These are phyloP conservation scores for Aureobasidium sp. DNA, from an alignment of 2,329 filamentous ascomycete species.

Conservation along the genomic window DNA sequence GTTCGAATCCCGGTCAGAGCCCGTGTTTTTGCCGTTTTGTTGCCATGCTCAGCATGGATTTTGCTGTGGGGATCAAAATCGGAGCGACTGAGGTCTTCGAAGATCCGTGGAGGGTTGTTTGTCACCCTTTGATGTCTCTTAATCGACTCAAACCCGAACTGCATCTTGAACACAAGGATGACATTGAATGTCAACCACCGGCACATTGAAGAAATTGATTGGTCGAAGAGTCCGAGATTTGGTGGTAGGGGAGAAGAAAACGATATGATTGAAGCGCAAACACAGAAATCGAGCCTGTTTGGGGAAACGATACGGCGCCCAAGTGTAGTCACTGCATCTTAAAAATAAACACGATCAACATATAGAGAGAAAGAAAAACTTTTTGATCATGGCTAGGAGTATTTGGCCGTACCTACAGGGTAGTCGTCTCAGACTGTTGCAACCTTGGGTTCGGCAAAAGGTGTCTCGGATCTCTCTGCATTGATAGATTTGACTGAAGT, in stretches of 20 bases:
- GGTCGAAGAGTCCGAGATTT: too few relatives aligned
- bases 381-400: conserved; percentile 5
- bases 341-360: background rate
- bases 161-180: too few relatives aligned
- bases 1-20: conserved; percentile 6
- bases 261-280: too few relatives aligned
- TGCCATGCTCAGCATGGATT: too few relatives aligned
- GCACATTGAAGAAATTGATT: too few relatives aligned
- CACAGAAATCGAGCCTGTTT: too few relatives aligned
- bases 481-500: conserved; percentile 25
- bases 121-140: background rate
- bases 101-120: too few relatives aligned
- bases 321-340: background rate
- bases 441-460: conserved; percentile 6
- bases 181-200: too few relatives aligned
- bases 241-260: too few relatives aligned
- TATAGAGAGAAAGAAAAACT: background rate
- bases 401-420: background rate
- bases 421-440: background rate
- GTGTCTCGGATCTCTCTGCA: conserved; percentile 21
- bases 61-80: too few relatives aligned
- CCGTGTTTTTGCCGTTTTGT: background rate
- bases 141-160: background rate
- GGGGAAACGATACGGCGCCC: too few relatives aligned
- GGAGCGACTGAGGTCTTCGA: too few relatives aligned